Conservation (phyloP, 2,329 filamentous ascomycete species). For the Amphichorda felina region DNA sequence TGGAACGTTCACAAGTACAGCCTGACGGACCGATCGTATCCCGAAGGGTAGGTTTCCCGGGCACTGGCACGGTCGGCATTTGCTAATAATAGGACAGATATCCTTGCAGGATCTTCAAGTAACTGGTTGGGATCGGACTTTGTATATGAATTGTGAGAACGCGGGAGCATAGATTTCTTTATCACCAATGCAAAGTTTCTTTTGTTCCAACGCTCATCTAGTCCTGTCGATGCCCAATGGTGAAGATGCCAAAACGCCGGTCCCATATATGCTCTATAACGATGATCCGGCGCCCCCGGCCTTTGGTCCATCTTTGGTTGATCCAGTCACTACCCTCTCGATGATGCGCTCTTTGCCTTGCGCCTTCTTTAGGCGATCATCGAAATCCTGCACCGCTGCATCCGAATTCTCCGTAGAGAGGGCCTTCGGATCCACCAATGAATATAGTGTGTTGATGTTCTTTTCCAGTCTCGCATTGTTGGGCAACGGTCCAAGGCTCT, state of each 20-base stretch:
- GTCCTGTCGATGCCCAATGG: no score
- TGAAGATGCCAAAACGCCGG: neutral
- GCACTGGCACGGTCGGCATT: neutral
- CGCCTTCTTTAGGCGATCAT: slow-evolving; percentile 76
- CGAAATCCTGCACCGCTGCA: slow-evolving; percentile 81
- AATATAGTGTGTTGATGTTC: slow-evolving; percentile 64
- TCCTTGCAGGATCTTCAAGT: slow-evolving; percentile 52
- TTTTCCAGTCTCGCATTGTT: slow-evolving; percentile 58
- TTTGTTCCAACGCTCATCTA: neutral
- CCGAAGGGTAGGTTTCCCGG: slow-evolving; percentile 44
- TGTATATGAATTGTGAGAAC: slow-evolving; percentile 15
- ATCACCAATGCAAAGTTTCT: slow-evolving; percentile 1
- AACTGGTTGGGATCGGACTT: slow-evolving; percentile 9
- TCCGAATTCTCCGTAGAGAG: slow-evolving; percentile 75
- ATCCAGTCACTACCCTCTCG: slow-evolving; percentile 48
- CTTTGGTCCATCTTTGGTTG: neutral
- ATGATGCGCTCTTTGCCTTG: slow-evolving; percentile 77
- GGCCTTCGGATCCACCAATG: slow-evolving; percentile 66
- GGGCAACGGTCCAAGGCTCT: slow-evolving; percentile 29
- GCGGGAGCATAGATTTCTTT: slow-evolving; percentile 1
- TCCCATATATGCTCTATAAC: neutral
- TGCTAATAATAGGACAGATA: slow-evolving; percentile 35
- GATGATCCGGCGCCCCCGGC: no score
- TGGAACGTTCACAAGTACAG: slow-evolving; percentile 60
- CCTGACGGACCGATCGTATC: slow-evolving; percentile 58